phyloP scores from a whole-genome alignment of 805 yeast genomes.

The Candida fluviatilis region DNA sequence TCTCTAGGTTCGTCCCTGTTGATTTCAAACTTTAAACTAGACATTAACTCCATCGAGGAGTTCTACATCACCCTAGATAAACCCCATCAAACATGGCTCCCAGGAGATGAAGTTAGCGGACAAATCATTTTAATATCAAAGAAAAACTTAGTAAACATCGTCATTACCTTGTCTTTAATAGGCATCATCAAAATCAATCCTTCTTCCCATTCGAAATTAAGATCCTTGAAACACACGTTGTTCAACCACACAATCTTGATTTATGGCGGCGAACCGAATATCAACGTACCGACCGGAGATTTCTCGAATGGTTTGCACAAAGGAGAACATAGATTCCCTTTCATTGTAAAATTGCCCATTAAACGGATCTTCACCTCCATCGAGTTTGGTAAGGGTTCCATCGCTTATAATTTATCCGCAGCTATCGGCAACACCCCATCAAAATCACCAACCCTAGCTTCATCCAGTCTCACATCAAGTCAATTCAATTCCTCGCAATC shows the following conservation, averaged over 20 bases:
- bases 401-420: conserved; percentile 59
- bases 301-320: conserved; percentile 51
- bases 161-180: conserved; percentile 48
- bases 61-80: conserved; percentile 68
- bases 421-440: conserved; percentile 27
- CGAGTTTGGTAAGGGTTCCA: conserved; percentile 83
- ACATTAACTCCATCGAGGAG: conserved; percentile 48
- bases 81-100: conserved; percentile 74
- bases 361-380: conserved; percentile 69
- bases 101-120: conserved; percentile 74
- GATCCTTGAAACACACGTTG: conserved; percentile 49
- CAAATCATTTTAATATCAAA: conserved; percentile 54
- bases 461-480: conserved; percentile 1
- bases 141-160: conserved; percentile 51
- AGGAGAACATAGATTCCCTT: conserved; percentile 88
- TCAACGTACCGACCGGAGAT: conserved; percentile 14
- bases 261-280: conserved; percentile 42
- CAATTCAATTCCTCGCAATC: background rate
- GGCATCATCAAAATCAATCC: conserved; percentile 57
- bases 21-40: conserved; percentile 23
- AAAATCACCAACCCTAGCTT: conserved; percentile 4
- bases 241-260: conserved; percentile 57
- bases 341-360: conserved; percentile 74
- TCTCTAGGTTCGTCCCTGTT: conserved; percentile 8
- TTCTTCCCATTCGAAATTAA: conserved; percentile 47